Percentiles rank a stretch among this genome's conserved stretches.
Conservation (phyloP, 2,329 filamentous ascomycete species). For the Endocalyx cinctus region DNA sequence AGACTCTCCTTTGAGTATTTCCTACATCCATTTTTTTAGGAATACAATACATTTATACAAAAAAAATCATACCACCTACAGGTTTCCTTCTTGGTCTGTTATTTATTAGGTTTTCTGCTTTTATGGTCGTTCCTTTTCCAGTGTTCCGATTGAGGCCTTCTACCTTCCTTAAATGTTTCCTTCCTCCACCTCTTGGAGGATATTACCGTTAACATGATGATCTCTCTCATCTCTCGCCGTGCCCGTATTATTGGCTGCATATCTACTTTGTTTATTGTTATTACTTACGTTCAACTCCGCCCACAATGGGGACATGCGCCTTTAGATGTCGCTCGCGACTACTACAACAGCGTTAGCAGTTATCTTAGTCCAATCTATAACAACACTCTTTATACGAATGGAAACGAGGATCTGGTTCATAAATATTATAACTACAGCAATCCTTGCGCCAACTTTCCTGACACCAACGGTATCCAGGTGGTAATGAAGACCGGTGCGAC, state of each 20-base stretch:
- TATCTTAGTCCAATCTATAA: slow-evolving; percentile 31
- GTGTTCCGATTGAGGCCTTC: no score
- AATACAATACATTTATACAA: no score
- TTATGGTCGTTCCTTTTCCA: no score
- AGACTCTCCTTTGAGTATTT: no score
- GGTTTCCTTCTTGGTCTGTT: no score
- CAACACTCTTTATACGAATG: slow-evolving; percentile 34
- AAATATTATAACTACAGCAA: slow-evolving; percentile 32
- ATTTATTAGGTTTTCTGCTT: no score
- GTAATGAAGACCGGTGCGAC: slow-evolving; percentile 58
- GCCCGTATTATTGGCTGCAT: slow-evolving; percentile 22
- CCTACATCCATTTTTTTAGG: no score
- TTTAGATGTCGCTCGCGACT: slow-evolving; percentile 24
- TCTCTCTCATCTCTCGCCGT: slow-evolving; percentile 23
- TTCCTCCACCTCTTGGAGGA: no score
- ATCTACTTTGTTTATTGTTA: slow-evolving; percentile 16
- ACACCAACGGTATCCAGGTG: slow-evolving; percentile 40
- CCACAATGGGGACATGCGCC: slow-evolving; percentile 20
- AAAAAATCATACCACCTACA: no score
- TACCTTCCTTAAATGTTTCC: no score
- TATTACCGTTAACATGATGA: no score
- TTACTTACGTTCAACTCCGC: slow-evolving; percentile 20
- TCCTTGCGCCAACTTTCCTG: slow-evolving; percentile 37
- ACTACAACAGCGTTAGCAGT: slow-evolving; percentile 22
- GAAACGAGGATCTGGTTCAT: slow-evolving; percentile 28